Base-by-base conservation (phyloP, 2,329 filamentous ascomycete genomes). In the Pyricularia grisea region DNA sequence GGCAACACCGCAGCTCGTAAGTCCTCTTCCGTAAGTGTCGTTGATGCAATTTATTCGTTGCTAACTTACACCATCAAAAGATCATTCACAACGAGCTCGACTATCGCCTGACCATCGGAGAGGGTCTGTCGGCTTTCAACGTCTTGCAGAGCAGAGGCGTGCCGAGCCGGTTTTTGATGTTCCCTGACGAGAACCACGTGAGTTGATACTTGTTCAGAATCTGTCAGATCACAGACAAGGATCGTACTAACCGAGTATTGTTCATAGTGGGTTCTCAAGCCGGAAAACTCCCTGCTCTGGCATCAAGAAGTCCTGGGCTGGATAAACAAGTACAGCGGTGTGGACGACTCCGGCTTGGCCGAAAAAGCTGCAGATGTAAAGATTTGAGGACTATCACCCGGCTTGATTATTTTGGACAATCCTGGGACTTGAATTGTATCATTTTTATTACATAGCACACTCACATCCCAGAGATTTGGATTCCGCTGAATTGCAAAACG, bases 221-320 rank as follows among this genome's bases (percentile, higher is more conserved):
- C 60, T 9, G 4, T 1, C 2, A 61, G 14, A 25, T 2, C 25
- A 27, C 23, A 61, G 3, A 25, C 20, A 7, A n/a, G 58, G 6
- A 27, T 17, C 23, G 3, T 10, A 66, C 42, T 20, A 42, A 12
- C 11, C 27, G 12, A 7, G 20, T 7, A 2, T 9, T 28, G 11
- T 30, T 1, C 11, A 61, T 67, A 88, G 86, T 90, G 92, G 92
- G 93, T 97, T 4, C 76, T 97, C 68, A 97, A 97, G 77, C 92
- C 91, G 0, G 94, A 97, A 79, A 98, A 98, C 78, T 91, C 89
- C 3, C 81, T 97, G 23, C 85, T 96, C 25, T 98, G 95, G 95
- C 93, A 98, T 75, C 86, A 86, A 69, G 91, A 93, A 70, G 93
- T 98, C 20, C 76, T 97, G 33, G 87, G 87, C 69, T 97, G 92